Evolutionary conservation across 345 rosid species (phyloP).

Genomic region (Dipteronia sinensis): DNA sequence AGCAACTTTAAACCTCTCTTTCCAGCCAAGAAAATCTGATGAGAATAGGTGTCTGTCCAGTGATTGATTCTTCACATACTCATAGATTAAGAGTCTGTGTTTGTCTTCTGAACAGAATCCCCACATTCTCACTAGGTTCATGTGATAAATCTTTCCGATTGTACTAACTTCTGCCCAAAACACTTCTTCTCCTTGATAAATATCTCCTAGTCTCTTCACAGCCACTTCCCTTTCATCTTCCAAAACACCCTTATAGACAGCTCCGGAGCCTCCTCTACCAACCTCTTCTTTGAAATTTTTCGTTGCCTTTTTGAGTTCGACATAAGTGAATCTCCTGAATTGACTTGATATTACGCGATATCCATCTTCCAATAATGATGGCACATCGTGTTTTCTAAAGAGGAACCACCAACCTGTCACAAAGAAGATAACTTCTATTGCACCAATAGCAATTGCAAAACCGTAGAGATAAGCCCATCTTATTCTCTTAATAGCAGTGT

Average conservation of each 20-base stretch:
- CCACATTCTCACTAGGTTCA: constrained; percentile 57
- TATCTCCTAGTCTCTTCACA: constrained; percentile 49
- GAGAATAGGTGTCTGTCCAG: constrained; percentile 52
- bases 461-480: constrained; percentile 45
- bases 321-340: constrained; percentile 38
- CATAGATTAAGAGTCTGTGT: constrained; percentile 51
- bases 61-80: constrained; percentile 47
- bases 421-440: constrained; percentile 33
- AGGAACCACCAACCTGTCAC: constrained; percentile 38
- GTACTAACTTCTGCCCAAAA: constrained; percentile 59
- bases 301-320: constrained; percentile 41
- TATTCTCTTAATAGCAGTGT: constrained; percentile 16
- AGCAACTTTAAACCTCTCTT: constrained; percentile 50
- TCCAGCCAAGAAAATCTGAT: constrained; percentile 41
- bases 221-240: constrained; percentile 44
- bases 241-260: constrained; percentile 51
- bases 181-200: constrained; percentile 45
- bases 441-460: constrained; percentile 38
- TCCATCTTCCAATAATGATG: constrained; percentile 26
- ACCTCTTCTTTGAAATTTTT: constrained; percentile 36
- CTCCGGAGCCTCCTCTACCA: constrained; percentile 57
- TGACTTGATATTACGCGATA: constrained; percentile 26
- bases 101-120: constrained; percentile 51
- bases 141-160: constrained; percentile 53
- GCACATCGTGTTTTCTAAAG: constrained; percentile 11